Evolutionary conservation across 768 basidiomycete genomes (phyloP).

Genomic region (Psilocybe sp.): DNA sequence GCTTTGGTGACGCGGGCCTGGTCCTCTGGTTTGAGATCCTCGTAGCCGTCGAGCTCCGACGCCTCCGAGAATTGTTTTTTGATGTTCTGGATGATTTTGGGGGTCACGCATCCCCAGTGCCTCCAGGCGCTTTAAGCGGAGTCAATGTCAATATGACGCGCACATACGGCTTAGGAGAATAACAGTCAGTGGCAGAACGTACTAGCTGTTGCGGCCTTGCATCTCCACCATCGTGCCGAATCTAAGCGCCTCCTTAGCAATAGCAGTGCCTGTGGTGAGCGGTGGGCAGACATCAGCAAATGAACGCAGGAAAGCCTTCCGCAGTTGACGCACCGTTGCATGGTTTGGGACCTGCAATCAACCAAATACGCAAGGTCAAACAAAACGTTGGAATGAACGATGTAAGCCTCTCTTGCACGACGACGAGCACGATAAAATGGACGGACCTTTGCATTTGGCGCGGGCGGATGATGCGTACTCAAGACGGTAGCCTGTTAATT

Average conservation of each 20-base stretch:
- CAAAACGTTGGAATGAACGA: conserved; percentile 12
- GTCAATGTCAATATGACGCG: conserved; percentile 1
- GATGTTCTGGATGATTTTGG: conserved; percentile 67
- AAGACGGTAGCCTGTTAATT: conserved; percentile 68
- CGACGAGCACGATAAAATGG: conserved; percentile 12
- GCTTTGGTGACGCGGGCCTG: conserved; percentile 70
- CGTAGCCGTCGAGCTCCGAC: conserved; percentile 83
- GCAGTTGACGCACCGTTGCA: conserved; percentile 54
- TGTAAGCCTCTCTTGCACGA: conserved; percentile 8
- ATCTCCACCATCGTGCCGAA: conserved; percentile 76
- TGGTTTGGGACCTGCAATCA: conserved; percentile 66
- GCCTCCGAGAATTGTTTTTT: conserved; percentile 57
- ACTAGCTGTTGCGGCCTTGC: conserved; percentile 69
- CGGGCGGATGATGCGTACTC: conserved; percentile 70
- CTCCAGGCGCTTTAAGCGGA: conserved; percentile 61
- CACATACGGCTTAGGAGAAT: not conserved
- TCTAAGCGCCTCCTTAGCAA: conserved; percentile 71
- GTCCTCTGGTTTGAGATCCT: conserved; percentile 67
- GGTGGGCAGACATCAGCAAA: conserved; percentile 14
- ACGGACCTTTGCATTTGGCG: conserved; percentile 77
- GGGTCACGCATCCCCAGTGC: conserved; percentile 87
- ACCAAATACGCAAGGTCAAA: conserved; percentile 20
- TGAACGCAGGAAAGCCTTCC: not conserved
- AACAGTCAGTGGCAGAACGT: conserved; percentile 19
- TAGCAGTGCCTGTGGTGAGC: conserved; percentile 52